Evolutionary conservation across 176 grass and related monocot species (phyloP).

Genomic region (Oropetium thomaeum): DNA sequence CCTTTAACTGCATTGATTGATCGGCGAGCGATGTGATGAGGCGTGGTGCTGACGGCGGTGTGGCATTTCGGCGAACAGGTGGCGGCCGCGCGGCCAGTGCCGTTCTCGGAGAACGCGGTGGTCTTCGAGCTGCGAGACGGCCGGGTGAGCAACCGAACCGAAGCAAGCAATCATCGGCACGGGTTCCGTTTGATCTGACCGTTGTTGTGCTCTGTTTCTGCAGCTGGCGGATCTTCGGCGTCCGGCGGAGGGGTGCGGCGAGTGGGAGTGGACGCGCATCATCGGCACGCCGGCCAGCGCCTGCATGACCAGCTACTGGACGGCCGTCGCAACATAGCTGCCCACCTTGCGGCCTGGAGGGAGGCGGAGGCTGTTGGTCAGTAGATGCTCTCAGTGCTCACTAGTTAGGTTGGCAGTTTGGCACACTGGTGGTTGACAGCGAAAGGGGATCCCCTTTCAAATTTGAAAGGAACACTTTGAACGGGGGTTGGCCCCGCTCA

Average conservation of each 20-base stretch:
- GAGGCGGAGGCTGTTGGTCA: no score
- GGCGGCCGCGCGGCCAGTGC: conserved; percentile 59
- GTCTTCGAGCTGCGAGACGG: conserved; percentile 88
- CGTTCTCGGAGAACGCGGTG: conserved; percentile 78
- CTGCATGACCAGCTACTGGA: conserved; percentile 88
- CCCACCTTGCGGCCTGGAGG: neutral
- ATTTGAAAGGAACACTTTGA: neutral
- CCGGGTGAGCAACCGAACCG: conserved; percentile 52
- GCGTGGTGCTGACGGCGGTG: neutral
- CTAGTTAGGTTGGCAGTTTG: no score
- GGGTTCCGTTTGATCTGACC: neutral
- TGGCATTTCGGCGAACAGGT: conserved; percentile 56
- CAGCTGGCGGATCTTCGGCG: conserved; percentile 91
- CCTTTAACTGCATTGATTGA: neutral
- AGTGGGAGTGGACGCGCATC: conserved; percentile 75
- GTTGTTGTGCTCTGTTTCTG: neutral
- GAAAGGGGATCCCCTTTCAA: neutral
- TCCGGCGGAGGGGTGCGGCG: conserved; percentile 32
- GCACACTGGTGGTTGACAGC: neutral
- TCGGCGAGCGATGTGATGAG: neutral
- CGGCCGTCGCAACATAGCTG: conserved; percentile 66
- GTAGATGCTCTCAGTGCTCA: no score
- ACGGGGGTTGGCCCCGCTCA: neutral
- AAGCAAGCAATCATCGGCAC: neutral
- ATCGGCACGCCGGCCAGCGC: conserved; percentile 76